These are phyloP conservation scores for Melastoma malabathricum DNA, from an alignment of 345 rosid species.

Conservation along the genomic window DNA sequence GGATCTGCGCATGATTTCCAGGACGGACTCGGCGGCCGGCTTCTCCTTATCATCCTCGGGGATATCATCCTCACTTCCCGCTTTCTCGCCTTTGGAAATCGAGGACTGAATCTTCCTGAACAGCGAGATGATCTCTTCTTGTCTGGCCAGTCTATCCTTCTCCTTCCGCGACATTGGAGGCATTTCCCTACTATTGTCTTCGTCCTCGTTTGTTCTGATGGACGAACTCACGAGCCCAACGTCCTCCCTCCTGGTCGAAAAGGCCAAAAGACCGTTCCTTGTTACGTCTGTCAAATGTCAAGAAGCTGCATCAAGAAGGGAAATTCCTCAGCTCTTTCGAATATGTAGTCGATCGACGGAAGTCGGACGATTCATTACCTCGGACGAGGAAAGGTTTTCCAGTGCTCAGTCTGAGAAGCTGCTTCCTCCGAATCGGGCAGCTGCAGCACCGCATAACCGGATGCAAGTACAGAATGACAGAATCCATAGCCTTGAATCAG, in stretches of 20 bases:
- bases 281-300: slow-evolving; percentile 52
- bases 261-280: slow-evolving; percentile 13
- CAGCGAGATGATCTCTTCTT: slow-evolving; percentile 39
- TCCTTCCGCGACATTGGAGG: slow-evolving; percentile 7
- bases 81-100: slow-evolving; percentile 28
- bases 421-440: background rate
- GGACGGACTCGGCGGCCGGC: slow-evolving; percentile 20
- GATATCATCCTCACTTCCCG: slow-evolving; percentile 4
- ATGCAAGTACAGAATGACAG: background rate
- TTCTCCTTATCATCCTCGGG: slow-evolving; percentile 8
- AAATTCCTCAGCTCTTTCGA: slow-evolving; percentile 22
- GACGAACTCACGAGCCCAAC: slow-evolving; percentile 3
- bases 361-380: slow-evolving; percentile 1
- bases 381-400: background rate
- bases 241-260: slow-evolving; percentile 4
- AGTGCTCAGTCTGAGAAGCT: background rate
- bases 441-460: background rate
- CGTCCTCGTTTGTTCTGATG: too few species aligned
- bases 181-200: slow-evolving; percentile 6
- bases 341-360: too few species aligned
- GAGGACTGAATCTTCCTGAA: slow-evolving; percentile 47
- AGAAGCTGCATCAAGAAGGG: slow-evolving; percentile 52
- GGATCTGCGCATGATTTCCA: slow-evolving; percentile 24
- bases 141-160: slow-evolving; percentile 14
- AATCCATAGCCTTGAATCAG: slow-evolving; percentile 1